Percentiles rank a stretch among this genome's conserved stretches.
Conservation (phyloP, 2,329 filamentous ascomycete genomes). For the Zymoseptoria crescenta region DNA sequence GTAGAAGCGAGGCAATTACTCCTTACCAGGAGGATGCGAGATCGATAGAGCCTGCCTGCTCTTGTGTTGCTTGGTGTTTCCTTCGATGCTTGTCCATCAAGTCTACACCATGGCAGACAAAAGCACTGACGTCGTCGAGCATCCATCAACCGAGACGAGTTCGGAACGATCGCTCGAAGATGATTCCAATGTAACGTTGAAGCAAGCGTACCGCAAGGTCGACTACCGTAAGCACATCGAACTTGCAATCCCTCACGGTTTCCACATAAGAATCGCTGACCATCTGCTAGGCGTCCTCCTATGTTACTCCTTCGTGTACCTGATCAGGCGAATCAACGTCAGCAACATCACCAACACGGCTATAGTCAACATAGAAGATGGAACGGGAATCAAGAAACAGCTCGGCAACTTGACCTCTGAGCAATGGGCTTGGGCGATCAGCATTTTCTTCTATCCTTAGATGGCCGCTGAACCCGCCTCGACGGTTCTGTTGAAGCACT, state of each 20-base stretch:
- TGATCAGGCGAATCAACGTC: slow-evolving; percentile 28
- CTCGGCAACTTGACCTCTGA: slow-evolving; percentile 25
- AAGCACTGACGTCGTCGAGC: slow-evolving; percentile 5
- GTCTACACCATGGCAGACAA: slow-evolving; percentile 1
- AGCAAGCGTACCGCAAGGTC: slow-evolving; percentile 25
- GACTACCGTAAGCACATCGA: slow-evolving; percentile 17
- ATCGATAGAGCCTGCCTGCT: neutral
- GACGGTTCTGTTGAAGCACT: slow-evolving; percentile 23
- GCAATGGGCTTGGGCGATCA: slow-evolving; percentile 30
- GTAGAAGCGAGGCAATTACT: neutral
- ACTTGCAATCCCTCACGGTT: neutral
- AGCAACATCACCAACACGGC: slow-evolving; percentile 30
- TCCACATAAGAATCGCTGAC: neutral
- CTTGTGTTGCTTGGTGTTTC: neutral
- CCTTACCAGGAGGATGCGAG: too few species aligned
- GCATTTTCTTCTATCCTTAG: slow-evolving; percentile 31
- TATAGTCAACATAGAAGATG: slow-evolving; percentile 30
- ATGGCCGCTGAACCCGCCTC: slow-evolving; percentile 28
- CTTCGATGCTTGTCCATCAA: neutral
- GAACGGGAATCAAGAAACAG: slow-evolving; percentile 28
- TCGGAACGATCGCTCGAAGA: neutral
- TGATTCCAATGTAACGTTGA: slow-evolving; percentile 3
- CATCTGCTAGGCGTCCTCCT: slow-evolving; percentile 13
- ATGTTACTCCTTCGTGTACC: slow-evolving; percentile 29
- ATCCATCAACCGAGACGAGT: neutral